Evolutionary conservation across 371 early-diverging fungal species (phyloP).

Genomic region (Haplosporangium sp.): DNA sequence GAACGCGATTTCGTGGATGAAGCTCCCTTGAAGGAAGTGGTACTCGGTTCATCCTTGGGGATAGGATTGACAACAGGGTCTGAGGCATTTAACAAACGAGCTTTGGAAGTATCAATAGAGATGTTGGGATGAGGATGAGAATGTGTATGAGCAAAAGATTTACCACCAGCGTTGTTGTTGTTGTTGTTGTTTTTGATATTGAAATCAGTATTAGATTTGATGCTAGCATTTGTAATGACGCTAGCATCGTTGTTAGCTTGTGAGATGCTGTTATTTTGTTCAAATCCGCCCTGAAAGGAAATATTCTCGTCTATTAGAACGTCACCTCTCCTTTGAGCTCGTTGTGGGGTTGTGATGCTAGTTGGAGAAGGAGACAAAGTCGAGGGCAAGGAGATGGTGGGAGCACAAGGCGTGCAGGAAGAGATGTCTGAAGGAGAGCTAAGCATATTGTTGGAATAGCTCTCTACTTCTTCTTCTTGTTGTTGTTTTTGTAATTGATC

Average conservation of each 20-base stretch:
- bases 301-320: constrained; percentile 4
- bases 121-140: constrained; percentile 23
- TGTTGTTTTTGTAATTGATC: constrained; percentile 6
- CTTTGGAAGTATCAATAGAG: constrained; percentile 46
- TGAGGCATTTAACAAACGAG: constrained; percentile 22
- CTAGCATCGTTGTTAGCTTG: not conserved
- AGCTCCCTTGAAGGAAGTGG: not conserved
- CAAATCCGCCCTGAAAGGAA: constrained; percentile 14
- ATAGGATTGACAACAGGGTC: constrained; percentile 1
- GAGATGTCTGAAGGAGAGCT: constrained; percentile 13
- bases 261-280: constrained; percentile 11
- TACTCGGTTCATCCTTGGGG: not conserved
- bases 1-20: constrained; percentile 9
- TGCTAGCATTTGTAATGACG: not conserved
- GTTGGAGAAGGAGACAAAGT: constrained; percentile 19
- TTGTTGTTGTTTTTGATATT: constrained; percentile 5
- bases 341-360: constrained; percentile 23
- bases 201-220: not conserved
- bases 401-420: constrained; percentile 9
- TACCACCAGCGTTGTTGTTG: not conserved
- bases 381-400: constrained; percentile 9
- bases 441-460: constrained; percentile 5
- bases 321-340: constrained; percentile 13
- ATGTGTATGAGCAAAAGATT: not conserved
- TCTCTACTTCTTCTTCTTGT: constrained; percentile 9